Base-by-base conservation (phyloP, 257 asterid species). In the Linaria vulgaris region DNA sequence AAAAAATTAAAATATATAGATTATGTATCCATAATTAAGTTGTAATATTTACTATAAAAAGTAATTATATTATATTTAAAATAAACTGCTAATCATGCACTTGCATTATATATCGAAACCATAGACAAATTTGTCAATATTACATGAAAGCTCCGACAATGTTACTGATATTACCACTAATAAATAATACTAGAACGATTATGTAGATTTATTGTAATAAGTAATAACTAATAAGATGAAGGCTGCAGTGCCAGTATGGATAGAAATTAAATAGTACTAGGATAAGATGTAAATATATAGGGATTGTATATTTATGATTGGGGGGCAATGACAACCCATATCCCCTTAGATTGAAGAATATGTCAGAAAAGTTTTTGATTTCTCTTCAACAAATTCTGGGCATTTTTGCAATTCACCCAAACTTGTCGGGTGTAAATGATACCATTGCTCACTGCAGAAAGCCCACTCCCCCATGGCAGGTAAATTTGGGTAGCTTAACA, bases 341-440 rank as follows among this genome's bases (percentile, higher is more conserved):
- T 56, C 46, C 43, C 17, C 3, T n/a, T 34, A 34, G 37, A 21
- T 37, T 10, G 46, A 27, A 57, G 63, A 57, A 34, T 55, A 27
- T n/a, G 47, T 37, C 27, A 27, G 43, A n/a, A 55, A 27, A 24
- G 16, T 21, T 44, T n/a, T 44, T 44, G 6, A 44, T 44, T 44
- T 44, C 49, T 1, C 15, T 55, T 55, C 14, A 57, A 57, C 49
- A 57, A 57, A 37, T 57, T 37, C 63, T 57, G 49, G 63, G 63
- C 31, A 38, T 12, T 25, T 58, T 38, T 58, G 27, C 19, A 58
- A 56, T 39, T 56, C 34, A 56, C 44, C 3, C 34, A 19, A 22
- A 58, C 20, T 58, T 58, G 63, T 58, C 63, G 63, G 50, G 37
- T 34, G 17, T 37, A 19, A 3, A 58, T 15, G 7, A 8, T 6